Percentiles rank a stretch among this genome's conserved stretches.
These are phyloP conservation scores for Wickerhamiella azyma DNA, from an alignment of 805 yeast genomes.

Conservation along the genomic window DNA sequence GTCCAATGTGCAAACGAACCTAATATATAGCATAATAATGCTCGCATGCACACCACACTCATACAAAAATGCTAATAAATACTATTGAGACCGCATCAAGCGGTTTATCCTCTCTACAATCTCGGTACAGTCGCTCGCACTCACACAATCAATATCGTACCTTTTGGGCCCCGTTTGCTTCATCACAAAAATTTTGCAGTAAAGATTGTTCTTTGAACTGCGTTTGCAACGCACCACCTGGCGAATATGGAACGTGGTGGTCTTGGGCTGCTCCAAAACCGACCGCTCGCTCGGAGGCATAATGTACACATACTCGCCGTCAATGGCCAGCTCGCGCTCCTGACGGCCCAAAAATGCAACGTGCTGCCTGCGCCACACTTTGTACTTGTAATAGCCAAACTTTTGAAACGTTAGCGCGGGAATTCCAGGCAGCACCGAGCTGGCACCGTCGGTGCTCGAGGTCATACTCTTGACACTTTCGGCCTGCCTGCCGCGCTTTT, in stretches of 20 bases:
- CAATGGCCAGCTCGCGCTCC: conserved; percentile 73
- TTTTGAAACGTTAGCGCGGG: conserved; percentile 14
- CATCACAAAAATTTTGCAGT: conserved; percentile 67
- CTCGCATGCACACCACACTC: background rate
- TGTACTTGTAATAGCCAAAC: conserved; percentile 62
- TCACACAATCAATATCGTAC: conserved; percentile 72
- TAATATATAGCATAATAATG: background rate
- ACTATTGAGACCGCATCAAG: conserved; percentile 22
- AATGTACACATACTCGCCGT: conserved; percentile 86
- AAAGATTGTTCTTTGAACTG: conserved; percentile 57
- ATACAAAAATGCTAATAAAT: background rate
- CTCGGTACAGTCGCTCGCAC: conserved; percentile 47
- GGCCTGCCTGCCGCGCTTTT: background rate
- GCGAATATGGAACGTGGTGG: conserved; percentile 72
- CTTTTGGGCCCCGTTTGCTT: conserved; percentile 61
- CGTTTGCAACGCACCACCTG: conserved; percentile 67
- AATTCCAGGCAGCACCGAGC: conserved; percentile 1
- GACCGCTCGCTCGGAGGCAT: conserved; percentile 71
- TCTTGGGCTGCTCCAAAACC: conserved; percentile 63
- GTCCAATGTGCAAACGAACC: background rate
- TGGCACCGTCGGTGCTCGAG: background rate
- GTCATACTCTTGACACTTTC: background rate
- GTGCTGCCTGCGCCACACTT: conserved; percentile 79
- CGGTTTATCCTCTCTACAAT: conserved; percentile 58
- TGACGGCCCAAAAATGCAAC: conserved; percentile 68